Conservation (phyloP, 179 eudicot species). For the Patellifolia procumbens region DNA sequence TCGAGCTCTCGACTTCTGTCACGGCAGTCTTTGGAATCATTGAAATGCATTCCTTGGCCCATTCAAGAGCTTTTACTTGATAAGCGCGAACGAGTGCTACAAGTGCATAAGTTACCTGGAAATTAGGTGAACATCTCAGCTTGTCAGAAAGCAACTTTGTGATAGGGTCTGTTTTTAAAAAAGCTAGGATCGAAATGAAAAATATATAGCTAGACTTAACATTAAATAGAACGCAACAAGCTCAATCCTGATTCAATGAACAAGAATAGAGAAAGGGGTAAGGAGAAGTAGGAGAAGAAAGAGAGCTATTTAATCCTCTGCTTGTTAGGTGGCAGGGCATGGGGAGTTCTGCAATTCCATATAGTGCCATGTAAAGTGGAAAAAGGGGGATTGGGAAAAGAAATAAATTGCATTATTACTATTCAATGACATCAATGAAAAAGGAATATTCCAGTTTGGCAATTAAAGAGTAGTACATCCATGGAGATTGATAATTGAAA, state of each 20-base stretch:
- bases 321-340: too few relatives aligned
- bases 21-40: conserved; percentile 81
- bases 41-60: conserved; percentile 71
- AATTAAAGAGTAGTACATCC: neutral
- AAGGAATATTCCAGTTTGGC: neutral
- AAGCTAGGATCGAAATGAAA: neutral
- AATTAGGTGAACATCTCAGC: conserved; percentile 3
- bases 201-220: too few relatives aligned
- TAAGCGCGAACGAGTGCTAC: conserved; percentile 72
- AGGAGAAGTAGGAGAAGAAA: too few relatives aligned
- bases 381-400: neutral
- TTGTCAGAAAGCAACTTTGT: neutral
- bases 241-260: too few relatives aligned
- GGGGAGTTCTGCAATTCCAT: neutral
- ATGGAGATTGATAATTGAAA: too few relatives aligned
- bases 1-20: conserved; percentile 72
- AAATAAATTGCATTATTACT: neutral
- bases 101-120: conserved; percentile 78
- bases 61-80: conserved; percentile 63
- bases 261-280: too few relatives aligned
- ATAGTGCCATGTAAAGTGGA: neutral
- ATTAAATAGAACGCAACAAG: too few relatives aligned
- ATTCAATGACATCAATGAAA: neutral
- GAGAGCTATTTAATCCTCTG: too few relatives aligned
- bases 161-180: neutral